Evolutionary conservation across 108 stramenopile genomes (phyloP), one percentile per base, ranked within the genome.

Genomic region (Cyclotella choctawhatcheeana): DNA sequence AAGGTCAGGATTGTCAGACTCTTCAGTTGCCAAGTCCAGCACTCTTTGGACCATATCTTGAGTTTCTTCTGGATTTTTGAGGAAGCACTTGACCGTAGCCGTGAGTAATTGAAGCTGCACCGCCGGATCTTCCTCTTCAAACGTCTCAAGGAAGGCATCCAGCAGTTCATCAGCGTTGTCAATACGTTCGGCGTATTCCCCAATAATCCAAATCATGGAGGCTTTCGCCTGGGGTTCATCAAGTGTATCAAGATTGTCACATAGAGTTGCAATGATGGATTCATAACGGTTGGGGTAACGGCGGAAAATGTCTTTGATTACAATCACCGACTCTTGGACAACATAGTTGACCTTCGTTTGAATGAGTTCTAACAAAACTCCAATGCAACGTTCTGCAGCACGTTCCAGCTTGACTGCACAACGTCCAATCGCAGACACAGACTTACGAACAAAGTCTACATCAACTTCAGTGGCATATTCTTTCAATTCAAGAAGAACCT

Each of bases 221-320:
- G 98, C 99, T 84, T 98, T 99, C 27, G 99, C 99, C 72, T 98
- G 89, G 0, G 99, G 99, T 80, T 99, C 99, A 76, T 99, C 99
- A 44, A 99, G 75, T 7, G 97, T 97, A 84, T 99, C 99, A 10
- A 99, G 77, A 75, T 97, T 97, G 74, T 99, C 98, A 77, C 99
- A 99, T 7, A 99, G 84, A 3, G 97, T 97, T 34, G 95, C 98
- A 82, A 99, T 99, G 79, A 99, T 95, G 66, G 78, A 77, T 76
- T 99, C 99, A 80, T 99, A 99, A 20, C 97, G 92, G 87, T 99
- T 97, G 73, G 99, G 99, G 85, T 99, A 99, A 45, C 97, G 92
- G 29, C 99, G 97, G 93, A 99, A 99, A 68, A 99, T 97, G 69
- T 99, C 97, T 84, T 98, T 99, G 79, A 98, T 99, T 35, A 99